Percentiles rank a stretch among this genome's conserved stretches.
Conservation (phyloP, 2,329 filamentous ascomycete genomes). For the Sporothrix mexicana region DNA sequence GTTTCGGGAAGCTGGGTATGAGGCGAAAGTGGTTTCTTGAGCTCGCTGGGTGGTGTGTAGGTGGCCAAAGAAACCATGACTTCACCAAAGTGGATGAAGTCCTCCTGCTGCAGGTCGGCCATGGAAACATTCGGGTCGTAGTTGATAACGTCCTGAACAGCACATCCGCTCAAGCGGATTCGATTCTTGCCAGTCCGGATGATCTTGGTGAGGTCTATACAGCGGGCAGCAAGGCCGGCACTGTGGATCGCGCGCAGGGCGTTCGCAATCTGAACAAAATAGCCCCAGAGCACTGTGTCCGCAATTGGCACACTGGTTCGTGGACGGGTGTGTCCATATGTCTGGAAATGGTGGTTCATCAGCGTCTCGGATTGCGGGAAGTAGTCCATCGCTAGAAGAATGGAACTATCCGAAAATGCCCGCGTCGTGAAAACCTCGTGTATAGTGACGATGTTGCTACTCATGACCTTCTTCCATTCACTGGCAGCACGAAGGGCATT, state of each 20-base stretch:
- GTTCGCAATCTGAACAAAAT: constrained; percentile 88
- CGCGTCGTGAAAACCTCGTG: constrained; percentile 93
- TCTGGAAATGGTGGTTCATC: constrained; percentile 75
- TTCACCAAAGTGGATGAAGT: constrained; percentile 82
- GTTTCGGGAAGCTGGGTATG: constrained; percentile 75
- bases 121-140: constrained; percentile 73
- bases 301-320: constrained; percentile 57
- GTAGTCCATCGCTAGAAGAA: constrained; percentile 93
- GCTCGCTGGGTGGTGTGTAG: constrained; percentile 61
- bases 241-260: constrained; percentile 86
- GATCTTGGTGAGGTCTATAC: constrained; percentile 87
- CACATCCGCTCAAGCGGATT: constrained; percentile 85
- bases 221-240: constrained; percentile 79
- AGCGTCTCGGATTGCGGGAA: constrained; percentile 90
- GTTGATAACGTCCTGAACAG: constrained; percentile 86
- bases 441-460: constrained; percentile 80
- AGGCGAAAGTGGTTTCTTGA: constrained; percentile 62
- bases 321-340: constrained; percentile 48
- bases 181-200: constrained; percentile 89
- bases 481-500: constrained; percentile 85
- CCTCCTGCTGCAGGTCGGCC: constrained; percentile 82
- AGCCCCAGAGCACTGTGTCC: constrained; percentile 86
- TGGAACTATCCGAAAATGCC: constrained; percentile 90
- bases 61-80: constrained; percentile 83
- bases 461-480: constrained; percentile 85